Evolutionary conservation across 208 protist genomes (phyloP).

Genomic region (Acanthamoeba triangularis): DNA sequence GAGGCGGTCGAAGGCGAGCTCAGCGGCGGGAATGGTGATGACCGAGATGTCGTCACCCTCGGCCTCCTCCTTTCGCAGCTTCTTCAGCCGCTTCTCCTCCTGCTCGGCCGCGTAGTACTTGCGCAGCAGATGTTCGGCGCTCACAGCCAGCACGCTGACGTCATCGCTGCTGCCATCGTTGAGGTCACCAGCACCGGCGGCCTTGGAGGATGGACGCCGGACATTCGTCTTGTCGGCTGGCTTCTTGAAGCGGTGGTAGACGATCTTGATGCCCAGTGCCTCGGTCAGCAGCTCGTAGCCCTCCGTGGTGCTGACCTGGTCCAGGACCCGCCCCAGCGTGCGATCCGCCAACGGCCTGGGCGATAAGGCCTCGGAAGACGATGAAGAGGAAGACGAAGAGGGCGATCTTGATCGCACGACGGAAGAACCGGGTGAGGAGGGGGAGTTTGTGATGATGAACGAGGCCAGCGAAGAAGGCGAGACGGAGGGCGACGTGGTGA

Average conservation of each 20-base stretch:
- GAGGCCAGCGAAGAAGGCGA: not conserved
- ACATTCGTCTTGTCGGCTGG: not conserved
- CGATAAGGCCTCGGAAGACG: not conserved
- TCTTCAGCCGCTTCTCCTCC: not conserved
- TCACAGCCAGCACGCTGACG: not conserved
- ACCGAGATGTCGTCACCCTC: conserved; percentile 27
- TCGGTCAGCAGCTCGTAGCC: not conserved
- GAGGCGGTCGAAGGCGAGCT: not conserved
- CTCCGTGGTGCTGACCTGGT: not conserved
- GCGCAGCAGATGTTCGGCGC: conserved; percentile 27
- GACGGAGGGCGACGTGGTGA: not conserved
- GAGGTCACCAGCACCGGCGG: not conserved
- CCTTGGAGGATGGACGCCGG: too few relatives aligned
- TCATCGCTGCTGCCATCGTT: not conserved
- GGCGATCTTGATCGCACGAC: not conserved
- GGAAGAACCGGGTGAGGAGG: not conserved
- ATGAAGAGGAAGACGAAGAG: not conserved
- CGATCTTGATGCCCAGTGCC: not conserved
- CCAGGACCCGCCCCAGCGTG: not conserved
- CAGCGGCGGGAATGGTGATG: not conserved
- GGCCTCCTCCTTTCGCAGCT: not conserved
- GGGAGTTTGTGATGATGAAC: not conserved
- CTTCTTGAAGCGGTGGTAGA: conserved; percentile 10
- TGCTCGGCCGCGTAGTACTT: conserved; percentile 3
- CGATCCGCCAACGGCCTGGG: not conserved